A percentile compares a stretch with the other conserved stretches of the same genome.
Evolutionary conservation across 2,329 filamentous ascomycete genomes (phyloP).

Genomic region (Emergomyces pasteurianus): DNA sequence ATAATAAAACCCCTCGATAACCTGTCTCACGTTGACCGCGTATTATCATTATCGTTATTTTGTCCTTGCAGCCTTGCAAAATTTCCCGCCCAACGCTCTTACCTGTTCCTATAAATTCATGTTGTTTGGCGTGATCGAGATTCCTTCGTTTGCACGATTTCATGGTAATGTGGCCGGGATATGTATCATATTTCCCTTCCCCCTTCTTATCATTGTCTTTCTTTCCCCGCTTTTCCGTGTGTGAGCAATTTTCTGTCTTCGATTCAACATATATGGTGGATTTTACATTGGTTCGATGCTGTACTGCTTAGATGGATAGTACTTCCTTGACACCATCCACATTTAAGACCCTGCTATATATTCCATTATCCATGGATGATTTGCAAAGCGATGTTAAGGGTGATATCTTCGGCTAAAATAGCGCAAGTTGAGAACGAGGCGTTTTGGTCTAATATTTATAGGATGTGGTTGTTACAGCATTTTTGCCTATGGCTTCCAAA

Average conservation of each 20-base stretch:
- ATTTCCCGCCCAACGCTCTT: background rate
- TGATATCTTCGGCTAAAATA: slow-evolving; percentile 1
- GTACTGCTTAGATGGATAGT: background rate
- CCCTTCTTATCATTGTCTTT: background rate
- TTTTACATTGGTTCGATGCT: background rate
- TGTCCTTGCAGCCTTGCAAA: background rate
- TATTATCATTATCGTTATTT: background rate
- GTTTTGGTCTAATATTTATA: slow-evolving; percentile 5
- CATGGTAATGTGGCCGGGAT: slow-evolving; percentile 13
- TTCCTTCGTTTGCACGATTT: slow-evolving; percentile 10
- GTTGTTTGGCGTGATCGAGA: background rate
- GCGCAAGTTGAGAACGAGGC: slow-evolving; percentile 6
- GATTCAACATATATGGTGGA: background rate
- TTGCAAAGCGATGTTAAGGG: background rate
- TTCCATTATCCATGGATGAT: background rate
- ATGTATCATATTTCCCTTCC: slow-evolving; percentile 20
- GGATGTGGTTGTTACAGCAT: background rate
- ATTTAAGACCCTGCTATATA: background rate
- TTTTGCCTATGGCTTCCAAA: background rate
- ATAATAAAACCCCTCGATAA: background rate
- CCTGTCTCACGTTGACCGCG: background rate
- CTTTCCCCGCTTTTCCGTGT: too few relatives aligned
- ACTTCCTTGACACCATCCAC: background rate
- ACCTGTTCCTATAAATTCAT: background rate
- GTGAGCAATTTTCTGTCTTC: background rate